Evolutionary conservation across 73 alveolate genomes (phyloP).

Genomic region (Paramecium sonneborni): DNA sequence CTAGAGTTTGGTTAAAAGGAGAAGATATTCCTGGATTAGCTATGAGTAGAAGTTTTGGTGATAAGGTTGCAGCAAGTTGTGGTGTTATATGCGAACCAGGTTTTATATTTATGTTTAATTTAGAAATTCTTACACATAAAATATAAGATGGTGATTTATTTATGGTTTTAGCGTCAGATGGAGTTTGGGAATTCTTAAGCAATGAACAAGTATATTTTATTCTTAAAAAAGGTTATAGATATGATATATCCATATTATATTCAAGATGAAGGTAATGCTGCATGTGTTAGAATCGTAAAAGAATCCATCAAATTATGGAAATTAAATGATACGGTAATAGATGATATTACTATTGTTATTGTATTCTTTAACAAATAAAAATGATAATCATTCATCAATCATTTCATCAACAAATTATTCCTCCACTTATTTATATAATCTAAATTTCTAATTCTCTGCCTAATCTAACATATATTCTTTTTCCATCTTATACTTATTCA

Average conservation of each 20-base stretch:
- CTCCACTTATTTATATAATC: background rate
- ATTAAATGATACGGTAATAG: conserved; percentile 63
- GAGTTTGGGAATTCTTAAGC: conserved; percentile 79
- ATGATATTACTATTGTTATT: conserved; percentile 68
- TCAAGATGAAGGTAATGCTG: conserved; percentile 56
- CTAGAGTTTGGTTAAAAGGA: conserved; percentile 82
- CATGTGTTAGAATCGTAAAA: conserved; percentile 66
- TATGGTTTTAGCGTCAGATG: conserved; percentile 85
- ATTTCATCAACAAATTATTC: background rate
- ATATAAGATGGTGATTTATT: conserved; percentile 69
- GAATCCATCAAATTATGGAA: conserved; percentile 69
- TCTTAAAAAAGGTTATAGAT: conserved; percentile 34
- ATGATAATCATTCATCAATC: background rate
- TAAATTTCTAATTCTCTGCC: background rate
- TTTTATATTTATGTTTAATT: background rate
- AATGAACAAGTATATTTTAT: conserved; percentile 56
- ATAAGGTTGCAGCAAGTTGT: conserved; percentile 84
- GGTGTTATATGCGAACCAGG: conserved; percentile 93
- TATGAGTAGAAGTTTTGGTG: conserved; percentile 98
- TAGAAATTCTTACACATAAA: conserved; percentile 71
- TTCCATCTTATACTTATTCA: background rate
- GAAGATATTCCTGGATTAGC: conserved; percentile 96
- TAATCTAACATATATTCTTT: background rate
- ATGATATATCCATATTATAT: conserved; percentile 54
- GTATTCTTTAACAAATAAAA: conserved; percentile 60